Evolutionary conservation across 306 rosid genomes (phyloP).

Genomic region (Cicer chorassanicum): DNA sequence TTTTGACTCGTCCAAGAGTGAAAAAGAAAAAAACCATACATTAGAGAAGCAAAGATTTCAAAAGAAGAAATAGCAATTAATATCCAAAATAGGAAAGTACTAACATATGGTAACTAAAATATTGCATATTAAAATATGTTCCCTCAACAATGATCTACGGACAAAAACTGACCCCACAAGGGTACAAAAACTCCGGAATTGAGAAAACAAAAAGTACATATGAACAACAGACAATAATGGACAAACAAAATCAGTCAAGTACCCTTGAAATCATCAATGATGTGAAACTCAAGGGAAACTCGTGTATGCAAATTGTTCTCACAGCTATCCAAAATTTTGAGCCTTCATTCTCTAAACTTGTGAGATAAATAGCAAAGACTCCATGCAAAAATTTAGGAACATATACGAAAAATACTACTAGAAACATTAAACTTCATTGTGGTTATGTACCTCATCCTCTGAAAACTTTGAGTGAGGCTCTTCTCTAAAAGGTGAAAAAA

Average conservation of each 20-base stretch:
- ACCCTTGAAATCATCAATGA: constrained; percentile 44
- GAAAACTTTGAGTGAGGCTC: constrained; percentile 54
- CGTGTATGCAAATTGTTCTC: constrained; percentile 45
- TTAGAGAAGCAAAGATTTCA: background rate
- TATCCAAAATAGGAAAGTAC: constrained; percentile 24
- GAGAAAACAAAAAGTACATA: constrained; percentile 42
- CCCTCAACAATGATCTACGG: constrained; percentile 36
- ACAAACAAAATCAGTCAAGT: constrained; percentile 49
- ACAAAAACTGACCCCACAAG: constrained; percentile 42
- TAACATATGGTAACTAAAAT: constrained; percentile 22
- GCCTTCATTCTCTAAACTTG: constrained; percentile 52
- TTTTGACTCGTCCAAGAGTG: no score
- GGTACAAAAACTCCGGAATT: constrained; percentile 15
- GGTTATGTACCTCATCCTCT: constrained; percentile 52
- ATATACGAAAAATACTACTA: constrained; percentile 29
- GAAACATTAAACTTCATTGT: constrained; percentile 44
- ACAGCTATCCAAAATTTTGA: constrained; percentile 68
- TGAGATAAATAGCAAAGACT: constrained; percentile 48
- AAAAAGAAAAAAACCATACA: no score
- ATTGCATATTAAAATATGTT: constrained; percentile 34
- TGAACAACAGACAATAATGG: constrained; percentile 36
- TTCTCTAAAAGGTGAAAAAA: constrained; percentile 54
- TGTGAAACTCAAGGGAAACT: constrained; percentile 47
- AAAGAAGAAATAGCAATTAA: constrained; percentile 17
- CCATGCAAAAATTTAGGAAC: constrained; percentile 46